Conservation (phyloP, 345 rosid genomes). For the Cardamine resedifolia region DNA sequence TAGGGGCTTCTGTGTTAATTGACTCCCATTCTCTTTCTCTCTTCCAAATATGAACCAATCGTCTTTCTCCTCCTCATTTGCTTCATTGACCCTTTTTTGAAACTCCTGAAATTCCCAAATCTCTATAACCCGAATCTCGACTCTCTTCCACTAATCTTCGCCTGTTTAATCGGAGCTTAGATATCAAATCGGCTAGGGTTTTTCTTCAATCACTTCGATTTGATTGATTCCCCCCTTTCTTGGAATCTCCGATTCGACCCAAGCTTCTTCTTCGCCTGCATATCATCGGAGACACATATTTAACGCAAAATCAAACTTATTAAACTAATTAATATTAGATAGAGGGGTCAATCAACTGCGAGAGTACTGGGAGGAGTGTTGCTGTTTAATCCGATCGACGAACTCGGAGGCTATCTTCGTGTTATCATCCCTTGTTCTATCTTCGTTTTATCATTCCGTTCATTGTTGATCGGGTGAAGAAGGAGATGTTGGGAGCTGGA, state of each 20-base stretch:
- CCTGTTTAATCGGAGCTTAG: conserved; percentile 34
- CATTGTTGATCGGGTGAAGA: not conserved
- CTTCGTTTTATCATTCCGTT: not conserved
- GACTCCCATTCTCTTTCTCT: not conserved
- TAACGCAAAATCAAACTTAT: not conserved
- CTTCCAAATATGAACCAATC: conserved; percentile 32
- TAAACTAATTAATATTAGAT: not conserved
- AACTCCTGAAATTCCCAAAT: conserved; percentile 29
- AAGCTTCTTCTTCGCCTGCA: conserved; percentile 1
- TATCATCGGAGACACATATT: conserved; percentile 20
- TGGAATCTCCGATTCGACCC: conserved; percentile 33
- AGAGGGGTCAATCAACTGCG: not conserved
- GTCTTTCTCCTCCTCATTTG: conserved; percentile 20
- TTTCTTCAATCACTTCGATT: not conserved
- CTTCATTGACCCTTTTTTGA: conserved; percentile 27
- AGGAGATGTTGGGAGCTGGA: conserved; percentile 51
- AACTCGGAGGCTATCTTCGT: not conserved
- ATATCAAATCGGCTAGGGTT: not conserved
- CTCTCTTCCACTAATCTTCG: conserved; percentile 28
- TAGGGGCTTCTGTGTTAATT: not conserved
- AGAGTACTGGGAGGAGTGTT: not conserved
- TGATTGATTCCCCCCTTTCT: conserved; percentile 9
- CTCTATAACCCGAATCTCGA: conserved; percentile 12
- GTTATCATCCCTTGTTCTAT: not conserved
- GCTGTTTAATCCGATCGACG: not conserved